These are phyloP conservation scores for Thinopyrum elongatum DNA, from an alignment of 176 grass and related monocot species.

Conservation along the genomic window DNA sequence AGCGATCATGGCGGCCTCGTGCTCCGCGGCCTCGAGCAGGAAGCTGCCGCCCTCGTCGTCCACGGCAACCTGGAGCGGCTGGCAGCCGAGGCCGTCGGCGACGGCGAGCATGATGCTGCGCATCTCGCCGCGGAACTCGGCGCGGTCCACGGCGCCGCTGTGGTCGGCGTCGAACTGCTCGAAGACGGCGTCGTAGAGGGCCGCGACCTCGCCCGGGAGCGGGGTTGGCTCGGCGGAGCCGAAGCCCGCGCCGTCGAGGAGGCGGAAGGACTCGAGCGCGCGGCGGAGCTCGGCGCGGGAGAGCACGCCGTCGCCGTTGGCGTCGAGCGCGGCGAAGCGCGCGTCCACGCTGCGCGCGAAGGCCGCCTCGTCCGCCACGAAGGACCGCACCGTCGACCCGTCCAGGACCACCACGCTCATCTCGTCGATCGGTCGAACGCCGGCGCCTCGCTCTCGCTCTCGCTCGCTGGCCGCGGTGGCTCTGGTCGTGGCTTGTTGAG, in stretches of 20 bases:
- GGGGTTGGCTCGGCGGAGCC: conserved; percentile 35
- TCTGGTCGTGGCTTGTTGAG: background rate
- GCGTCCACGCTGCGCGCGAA: conserved; percentile 70
- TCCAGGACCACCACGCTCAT: conserved; percentile 86
- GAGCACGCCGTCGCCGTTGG: conserved; percentile 94
- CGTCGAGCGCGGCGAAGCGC: conserved; percentile 72
- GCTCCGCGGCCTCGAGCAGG: conserved; percentile 79
- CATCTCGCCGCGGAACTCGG: conserved; percentile 81
- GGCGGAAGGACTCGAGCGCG: conserved; percentile 93
- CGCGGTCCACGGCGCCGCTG: conserved; percentile 77
- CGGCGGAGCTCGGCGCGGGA: conserved; percentile 83
- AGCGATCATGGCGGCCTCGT: conserved; percentile 63
- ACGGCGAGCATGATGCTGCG: conserved; percentile 90
- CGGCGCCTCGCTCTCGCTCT: background rate
- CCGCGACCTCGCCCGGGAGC: conserved; percentile 59
- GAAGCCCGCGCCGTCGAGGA: conserved; percentile 74
- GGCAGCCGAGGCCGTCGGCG: conserved; percentile 81
- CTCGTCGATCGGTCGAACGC: background rate
- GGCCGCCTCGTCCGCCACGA: conserved; percentile 72
- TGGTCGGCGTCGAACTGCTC: conserved; percentile 88
- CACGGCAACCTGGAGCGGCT: conserved; percentile 76
- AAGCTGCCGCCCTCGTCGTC: conserved; percentile 67
- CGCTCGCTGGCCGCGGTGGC: background rate
- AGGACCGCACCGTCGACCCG: conserved; percentile 73
- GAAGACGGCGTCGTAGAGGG: conserved; percentile 89